Conservation (phyloP, 441 rosid species). For the Gossypium gossypioides region DNA sequence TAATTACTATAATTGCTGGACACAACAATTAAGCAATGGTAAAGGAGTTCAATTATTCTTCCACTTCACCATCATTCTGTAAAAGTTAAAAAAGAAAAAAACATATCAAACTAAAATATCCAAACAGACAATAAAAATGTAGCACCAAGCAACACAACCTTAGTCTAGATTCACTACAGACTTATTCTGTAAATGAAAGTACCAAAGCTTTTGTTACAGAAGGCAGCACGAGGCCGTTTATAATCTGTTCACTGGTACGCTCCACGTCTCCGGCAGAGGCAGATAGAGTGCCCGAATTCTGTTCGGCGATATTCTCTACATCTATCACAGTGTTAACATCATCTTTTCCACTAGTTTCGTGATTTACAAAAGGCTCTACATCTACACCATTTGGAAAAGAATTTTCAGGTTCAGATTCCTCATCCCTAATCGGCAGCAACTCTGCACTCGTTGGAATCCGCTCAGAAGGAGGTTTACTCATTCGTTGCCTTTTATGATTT, state of each 20-base stretch:
- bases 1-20: background rate
- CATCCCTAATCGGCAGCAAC: constrained; percentile 28
- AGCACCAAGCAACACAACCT: constrained; percentile 1
- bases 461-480: constrained; percentile 44
- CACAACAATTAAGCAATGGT: background rate
- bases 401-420: constrained; percentile 31
- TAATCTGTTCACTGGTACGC: constrained; percentile 11
- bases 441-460: constrained; percentile 28
- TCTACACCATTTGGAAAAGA: constrained; percentile 18
- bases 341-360: constrained; percentile 18
- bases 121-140: background rate
- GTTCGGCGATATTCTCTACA: constrained; percentile 20
- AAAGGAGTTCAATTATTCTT: background rate
- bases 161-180: background rate
- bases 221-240: constrained; percentile 21
- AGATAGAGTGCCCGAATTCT: constrained; percentile 19
- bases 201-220: constrained; percentile 48
- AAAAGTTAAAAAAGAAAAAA: background rate
- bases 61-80: background rate
- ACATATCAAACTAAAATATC: background rate
- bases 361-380: constrained; percentile 14
- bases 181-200: constrained; percentile 11
- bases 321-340: constrained; percentile 16
- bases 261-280: constrained; percentile 17
- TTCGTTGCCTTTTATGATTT: constrained; percentile 31